Evolutionary conservation across 169 alveolate genomes (phyloP), one percentile per base, ranked within the genome.

Genomic region (Plasmodium gonderi): DNA sequence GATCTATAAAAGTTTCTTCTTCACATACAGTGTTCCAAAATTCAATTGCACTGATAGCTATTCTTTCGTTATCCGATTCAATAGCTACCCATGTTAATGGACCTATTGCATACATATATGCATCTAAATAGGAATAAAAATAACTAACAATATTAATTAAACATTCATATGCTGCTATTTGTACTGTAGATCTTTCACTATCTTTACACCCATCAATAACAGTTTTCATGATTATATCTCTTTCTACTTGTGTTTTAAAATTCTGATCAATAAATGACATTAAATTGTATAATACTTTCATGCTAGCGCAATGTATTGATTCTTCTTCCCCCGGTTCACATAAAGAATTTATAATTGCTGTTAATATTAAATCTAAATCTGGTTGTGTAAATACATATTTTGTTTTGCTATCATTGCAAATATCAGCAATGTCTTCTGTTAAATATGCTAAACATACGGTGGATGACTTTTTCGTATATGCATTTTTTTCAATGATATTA

Each of bases 1-100:
- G 92, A 80, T 92, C 87, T 31, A 93, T 40, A 67, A 76, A 94
- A 9, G 97, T 96, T 77, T 97, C 98, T 47, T 95, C 95, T 81
- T 97, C 98, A 64, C 98, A 97, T 7, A 97, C 95, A 2, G 98
- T 97, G 80, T 96, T 96, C 98, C 98, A 97, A 90, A 97, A 97
- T 94, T 97, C 98, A 36, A 97, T 94, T 6, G 98, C 98, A 45
- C 98, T 96, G 7, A 97, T 94, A 12, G 98, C 97, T 69, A 96
- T 93, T 79, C 96, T 94, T 90, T 97, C 98, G 76, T 93, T 82
- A 6, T 95, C 92, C 33, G 95, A 90, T 83, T 97, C 97, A 17
- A 96, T 96, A 5, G 97, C 97, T 91, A 91, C 90, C 96, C 97
- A 96, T 65, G 96, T 94, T 72, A 97, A 77, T 9, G 97, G 98